These are phyloP conservation scores for Astragalus glycyphyllos DNA, from an alignment of 306 rosid species.

Conservation along the genomic window DNA sequence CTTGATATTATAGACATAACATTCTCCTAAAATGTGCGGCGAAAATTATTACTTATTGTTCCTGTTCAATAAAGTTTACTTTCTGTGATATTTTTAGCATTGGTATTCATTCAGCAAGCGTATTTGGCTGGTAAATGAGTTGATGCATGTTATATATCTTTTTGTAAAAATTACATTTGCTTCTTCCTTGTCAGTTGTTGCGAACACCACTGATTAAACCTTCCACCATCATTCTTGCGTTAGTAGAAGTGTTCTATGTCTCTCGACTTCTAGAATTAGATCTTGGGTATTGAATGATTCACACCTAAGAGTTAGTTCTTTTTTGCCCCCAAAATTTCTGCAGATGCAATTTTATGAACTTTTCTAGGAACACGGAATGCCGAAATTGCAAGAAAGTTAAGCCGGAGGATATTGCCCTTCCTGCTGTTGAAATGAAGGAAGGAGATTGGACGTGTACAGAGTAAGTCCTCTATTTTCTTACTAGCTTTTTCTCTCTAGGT, in stretches of 20 bases:
- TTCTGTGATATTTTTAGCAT: conserved; percentile 18
- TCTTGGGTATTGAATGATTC: conserved; percentile 28
- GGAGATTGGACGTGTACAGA: conserved; percentile 90
- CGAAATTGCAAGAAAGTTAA: conserved; percentile 63
- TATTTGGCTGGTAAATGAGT: conserved; percentile 4
- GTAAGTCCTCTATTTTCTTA: conserved; percentile 57
- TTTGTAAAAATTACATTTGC: conserved; percentile 5
- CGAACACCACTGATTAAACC: conserved; percentile 26
- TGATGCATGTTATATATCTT: conserved; percentile 18
- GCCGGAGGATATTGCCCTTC: conserved; percentile 51
- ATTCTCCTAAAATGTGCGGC: background rate
- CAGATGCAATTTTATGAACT: conserved; percentile 90
- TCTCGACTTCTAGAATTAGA: conserved; percentile 28
- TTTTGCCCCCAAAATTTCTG: conserved; percentile 32
- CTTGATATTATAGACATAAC: conserved; percentile 18
- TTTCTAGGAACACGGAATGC: conserved; percentile 67
- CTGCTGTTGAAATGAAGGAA: conserved; percentile 58
- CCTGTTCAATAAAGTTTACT: conserved; percentile 22
- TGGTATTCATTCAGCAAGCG: conserved; percentile 9
- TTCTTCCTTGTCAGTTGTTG: conserved; percentile 29
- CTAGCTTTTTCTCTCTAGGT: conserved; percentile 11
- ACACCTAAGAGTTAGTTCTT: conserved; percentile 23
- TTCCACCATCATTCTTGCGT: conserved; percentile 5
- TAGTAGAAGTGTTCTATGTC: conserved; percentile 14
- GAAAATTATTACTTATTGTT: conserved; percentile 25